Base-by-base conservation (phyloP, 345 rosid species). In the Conringia planisiliqua region DNA sequence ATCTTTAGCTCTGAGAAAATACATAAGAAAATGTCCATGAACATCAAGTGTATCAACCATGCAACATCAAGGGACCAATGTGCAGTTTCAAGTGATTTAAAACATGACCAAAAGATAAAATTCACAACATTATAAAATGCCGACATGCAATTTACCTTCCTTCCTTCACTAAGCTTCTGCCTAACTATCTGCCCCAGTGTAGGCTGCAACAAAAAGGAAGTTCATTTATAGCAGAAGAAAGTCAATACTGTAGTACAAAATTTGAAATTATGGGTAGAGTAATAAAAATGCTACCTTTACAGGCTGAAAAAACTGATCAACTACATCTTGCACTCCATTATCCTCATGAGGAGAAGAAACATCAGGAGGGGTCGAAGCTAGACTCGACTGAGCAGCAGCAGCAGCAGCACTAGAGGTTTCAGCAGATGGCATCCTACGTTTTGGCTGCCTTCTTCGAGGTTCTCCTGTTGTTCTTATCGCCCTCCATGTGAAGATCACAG, bases 81-180 rank as follows among this genome's bases (percentile, higher is more conserved):
- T 8, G 72, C 57, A 60, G 20, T 29, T 65, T n/a, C 24, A 22
- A 13, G 11, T 22, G 24, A 22, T 22, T 22, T 43, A 14, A 20
- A 47, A 47, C 54, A 48, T 48, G 40, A 56, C 20, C 4, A 43
- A 70, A 17, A 18, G 20, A 42, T 10, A 44, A 54, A 27, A 22
- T 43, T 42, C 24, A 73, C 44, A 42, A 44, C 65, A 73, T 42
- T 16, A 43, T 70, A 33, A 70, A 40, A 26, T 30, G 33, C 32
- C 12, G 29, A 51, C 5, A 33, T 33, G 40, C 1, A 68, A 27
- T 65, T 20, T 83, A 92, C 96, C 94, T 90, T 90, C 81, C 94
- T 88, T 73, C 96, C 98, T 85, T 87, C 98, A 56, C 96, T 86
- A 82, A 92, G 82, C 74, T 86, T 92, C 80, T 90, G 97, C 77